phyloP scores from a whole-genome alignment of 805 yeast genomes.

The Candida odintsovae region DNA sequence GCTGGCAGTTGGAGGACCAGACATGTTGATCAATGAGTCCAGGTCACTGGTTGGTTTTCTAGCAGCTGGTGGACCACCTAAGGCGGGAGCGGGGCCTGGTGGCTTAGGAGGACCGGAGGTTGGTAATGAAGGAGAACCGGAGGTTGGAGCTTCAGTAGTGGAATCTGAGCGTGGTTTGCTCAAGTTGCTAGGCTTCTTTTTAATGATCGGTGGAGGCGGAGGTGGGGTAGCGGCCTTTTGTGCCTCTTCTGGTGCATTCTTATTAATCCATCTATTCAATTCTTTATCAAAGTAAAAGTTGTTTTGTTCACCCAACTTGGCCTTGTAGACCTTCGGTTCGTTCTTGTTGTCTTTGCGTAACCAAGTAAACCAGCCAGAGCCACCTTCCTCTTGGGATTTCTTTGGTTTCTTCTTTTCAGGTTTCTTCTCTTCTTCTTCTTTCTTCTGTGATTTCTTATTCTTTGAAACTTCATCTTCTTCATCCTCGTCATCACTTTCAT shows the following conservation, averaged over 20 bases:
- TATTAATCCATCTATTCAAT: slow-evolving; percentile 81
- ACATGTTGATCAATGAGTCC: slow-evolving; percentile 39
- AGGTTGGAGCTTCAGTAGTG: slow-evolving; percentile 9
- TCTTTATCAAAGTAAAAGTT: slow-evolving; percentile 77
- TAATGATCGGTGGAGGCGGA: slow-evolving; percentile 42
- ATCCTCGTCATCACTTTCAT: slow-evolving; percentile 34
- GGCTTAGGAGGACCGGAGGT: slow-evolving; percentile 5
- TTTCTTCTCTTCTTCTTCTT: slow-evolving; percentile 18
- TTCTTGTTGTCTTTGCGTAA: slow-evolving; percentile 47
- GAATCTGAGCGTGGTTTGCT: slow-evolving; percentile 36
- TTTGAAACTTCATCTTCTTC: slow-evolving; percentile 18
- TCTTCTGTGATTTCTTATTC: slow-evolving; percentile 15
- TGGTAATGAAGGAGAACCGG: slow-evolving; percentile 1
- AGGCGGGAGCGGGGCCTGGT: neutral
- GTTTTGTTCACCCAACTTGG: slow-evolving; percentile 78
- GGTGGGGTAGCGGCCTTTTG: slow-evolving; percentile 66
- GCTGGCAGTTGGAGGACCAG: slow-evolving; percentile 22
- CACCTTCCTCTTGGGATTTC: slow-evolving; percentile 5
- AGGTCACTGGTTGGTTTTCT: slow-evolving; percentile 29
- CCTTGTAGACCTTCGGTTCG: slow-evolving; percentile 72
- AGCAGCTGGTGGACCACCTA: slow-evolving; percentile 3
- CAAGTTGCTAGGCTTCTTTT: slow-evolving; percentile 28
- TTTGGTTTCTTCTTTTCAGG: slow-evolving; percentile 14
- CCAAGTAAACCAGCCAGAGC: slow-evolving; percentile 55
- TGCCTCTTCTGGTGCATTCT: slow-evolving; percentile 61